Conservation (phyloP, 345 rosid genomes). For the Hibiscus mutabilis region DNA sequence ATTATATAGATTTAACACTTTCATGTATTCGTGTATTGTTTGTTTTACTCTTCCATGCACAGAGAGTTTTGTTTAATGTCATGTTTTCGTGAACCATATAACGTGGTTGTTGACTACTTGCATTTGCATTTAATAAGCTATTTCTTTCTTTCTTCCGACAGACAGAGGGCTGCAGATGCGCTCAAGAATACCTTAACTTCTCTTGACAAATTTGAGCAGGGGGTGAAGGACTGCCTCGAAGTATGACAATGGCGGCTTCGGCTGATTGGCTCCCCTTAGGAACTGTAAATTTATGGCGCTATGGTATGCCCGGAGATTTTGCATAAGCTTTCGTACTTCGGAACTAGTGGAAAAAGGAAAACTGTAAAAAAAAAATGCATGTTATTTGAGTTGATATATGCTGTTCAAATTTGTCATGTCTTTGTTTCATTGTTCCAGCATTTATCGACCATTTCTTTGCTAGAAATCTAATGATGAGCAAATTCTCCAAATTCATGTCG, state of each 20-base stretch:
- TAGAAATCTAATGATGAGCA: not conserved
- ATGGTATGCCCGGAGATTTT: slow-evolving; percentile 12
- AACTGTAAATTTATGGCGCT: slow-evolving; percentile 6
- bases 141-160: slow-evolving; percentile 15
- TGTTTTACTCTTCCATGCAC: not conserved
- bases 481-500: not conserved
- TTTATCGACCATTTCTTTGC: not conserved
- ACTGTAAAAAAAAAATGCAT: not conserved
- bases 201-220: slow-evolving; percentile 52
- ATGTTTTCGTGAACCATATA: not conserved
- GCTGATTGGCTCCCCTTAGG: not conserved
- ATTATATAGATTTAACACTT: not conserved
- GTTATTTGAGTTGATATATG: not conserved
- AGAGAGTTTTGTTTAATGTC: not conserved
- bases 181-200: slow-evolving; percentile 47
- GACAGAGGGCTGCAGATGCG: slow-evolving; percentile 42
- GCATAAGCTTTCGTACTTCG: not conserved
- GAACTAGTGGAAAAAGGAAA: slow-evolving; percentile 1
- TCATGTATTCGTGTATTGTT: not conserved
- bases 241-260: slow-evolving; percentile 21
- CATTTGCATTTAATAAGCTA: not conserved
- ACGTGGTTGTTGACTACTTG: not conserved
- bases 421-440: not conserved
- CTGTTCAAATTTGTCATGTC: not conserved
- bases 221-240: slow-evolving; percentile 55